phyloP scores from a whole-genome alignment of 805 yeast species.

The Jamesozyma jinghongensis region DNA sequence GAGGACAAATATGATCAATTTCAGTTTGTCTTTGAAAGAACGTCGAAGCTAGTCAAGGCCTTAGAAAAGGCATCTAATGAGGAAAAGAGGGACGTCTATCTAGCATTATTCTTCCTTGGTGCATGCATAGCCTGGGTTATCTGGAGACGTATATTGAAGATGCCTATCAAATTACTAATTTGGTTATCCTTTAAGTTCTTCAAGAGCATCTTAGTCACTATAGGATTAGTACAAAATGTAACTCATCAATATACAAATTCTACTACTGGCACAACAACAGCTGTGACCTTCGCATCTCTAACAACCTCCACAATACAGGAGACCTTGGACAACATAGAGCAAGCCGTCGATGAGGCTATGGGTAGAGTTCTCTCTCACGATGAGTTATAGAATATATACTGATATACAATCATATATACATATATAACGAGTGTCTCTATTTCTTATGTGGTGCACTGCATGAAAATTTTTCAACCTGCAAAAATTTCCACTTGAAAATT shows the following conservation, averaged over 20 bases:
- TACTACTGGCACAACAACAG: constrained; percentile 1
- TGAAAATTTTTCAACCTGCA: neutral
- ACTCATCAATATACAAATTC: neutral
- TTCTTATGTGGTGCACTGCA: neutral
- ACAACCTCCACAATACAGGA: neutral
- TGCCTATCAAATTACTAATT: constrained; percentile 24
- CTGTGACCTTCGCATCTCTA: neutral
- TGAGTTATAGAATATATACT: constrained; percentile 9
- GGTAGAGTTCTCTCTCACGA: constrained; percentile 19
- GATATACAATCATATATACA: neutral
- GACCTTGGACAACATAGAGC: constrained; percentile 6
- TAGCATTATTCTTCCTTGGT: constrained; percentile 22
- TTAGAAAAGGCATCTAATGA: constrained; percentile 27
- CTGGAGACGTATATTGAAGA: constrained; percentile 29
- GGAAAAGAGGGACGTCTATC: constrained; percentile 29
- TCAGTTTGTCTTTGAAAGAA: constrained; percentile 21
- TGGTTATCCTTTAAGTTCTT: constrained; percentile 31
- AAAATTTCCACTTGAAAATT: constrained; percentile 1
- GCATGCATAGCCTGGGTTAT: constrained; percentile 28
- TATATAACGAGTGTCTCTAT: neutral
- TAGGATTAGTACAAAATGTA: constrained; percentile 18
- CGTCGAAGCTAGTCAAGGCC: constrained; percentile 25
- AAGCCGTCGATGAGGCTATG: constrained; percentile 22
- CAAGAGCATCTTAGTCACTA: constrained; percentile 27
- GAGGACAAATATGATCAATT: constrained; percentile 28